Conservation (phyloP, 139 green algal species). For the Chlamydomonas sp. region DNA sequence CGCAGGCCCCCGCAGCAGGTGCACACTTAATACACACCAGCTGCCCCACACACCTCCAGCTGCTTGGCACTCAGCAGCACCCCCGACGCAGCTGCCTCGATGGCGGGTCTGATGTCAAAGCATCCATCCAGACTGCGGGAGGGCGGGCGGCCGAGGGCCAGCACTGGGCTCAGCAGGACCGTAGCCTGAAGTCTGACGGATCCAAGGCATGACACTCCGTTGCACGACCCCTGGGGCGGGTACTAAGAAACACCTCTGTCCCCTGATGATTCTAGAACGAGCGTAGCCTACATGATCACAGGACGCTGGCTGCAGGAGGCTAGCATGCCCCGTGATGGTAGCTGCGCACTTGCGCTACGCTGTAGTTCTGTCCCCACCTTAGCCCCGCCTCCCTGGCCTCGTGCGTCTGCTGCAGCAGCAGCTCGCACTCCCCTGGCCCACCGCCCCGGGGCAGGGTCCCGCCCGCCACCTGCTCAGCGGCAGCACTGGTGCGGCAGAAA, state of each 20-base stretch:
- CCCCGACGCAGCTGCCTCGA: conserved; percentile 53
- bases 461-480: conserved; percentile 53
- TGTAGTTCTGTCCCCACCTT: not conserved
- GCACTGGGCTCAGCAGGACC: not conserved
- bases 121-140: conserved; percentile 44
- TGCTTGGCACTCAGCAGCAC: conserved; percentile 68
- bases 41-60: conserved; percentile 48
- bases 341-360: too few relatives aligned
- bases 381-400: conserved; percentile 65
- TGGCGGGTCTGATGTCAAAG: conserved; percentile 68
- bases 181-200: too few relatives aligned
- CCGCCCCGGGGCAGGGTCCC: conserved; percentile 56
- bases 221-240: too few relatives aligned
- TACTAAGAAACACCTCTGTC: not conserved
- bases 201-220: too few relatives aligned
- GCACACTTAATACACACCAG: not conserved
- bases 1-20: too few relatives aligned
- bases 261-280: not conserved
- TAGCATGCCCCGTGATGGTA: too few relatives aligned
- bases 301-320: too few relatives aligned
- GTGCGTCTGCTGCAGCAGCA: conserved; percentile 77
- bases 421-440: conserved; percentile 62
- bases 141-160: not conserved
- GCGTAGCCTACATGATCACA: too few relatives aligned
- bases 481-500: conserved; percentile 76